phyloP scores from a whole-genome alignment of 2,329 filamentous ascomycete genomes.

The Aspergillus calidoustus region DNA sequence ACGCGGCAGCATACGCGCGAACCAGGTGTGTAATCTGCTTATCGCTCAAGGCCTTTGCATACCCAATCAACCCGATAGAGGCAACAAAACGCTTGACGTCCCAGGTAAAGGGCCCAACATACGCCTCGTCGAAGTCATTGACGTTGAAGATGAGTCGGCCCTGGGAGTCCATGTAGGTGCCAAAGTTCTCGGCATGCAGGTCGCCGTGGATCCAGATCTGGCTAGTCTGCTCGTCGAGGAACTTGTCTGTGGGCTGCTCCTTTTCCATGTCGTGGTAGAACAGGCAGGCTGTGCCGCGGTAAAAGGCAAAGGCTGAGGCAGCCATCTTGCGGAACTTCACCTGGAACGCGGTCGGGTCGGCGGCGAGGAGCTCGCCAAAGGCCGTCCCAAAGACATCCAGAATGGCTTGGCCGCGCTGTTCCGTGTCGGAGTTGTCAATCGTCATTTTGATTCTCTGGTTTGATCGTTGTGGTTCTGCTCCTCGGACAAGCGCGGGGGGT shows the following conservation, averaged over 20 bases:
- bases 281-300: constrained; percentile 24
- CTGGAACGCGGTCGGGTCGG: constrained; percentile 17
- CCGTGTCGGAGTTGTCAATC: not conserved
- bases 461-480: not conserved
- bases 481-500: no score
- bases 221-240: constrained; percentile 20
- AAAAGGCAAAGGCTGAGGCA: constrained; percentile 27
- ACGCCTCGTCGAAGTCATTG: constrained; percentile 29
- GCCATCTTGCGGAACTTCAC: constrained; percentile 28
- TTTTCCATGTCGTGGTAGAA: constrained; percentile 25
- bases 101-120: constrained; percentile 27
- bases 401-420: constrained; percentile 24
- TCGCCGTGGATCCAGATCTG: constrained; percentile 28
- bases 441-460: constrained; percentile 1
- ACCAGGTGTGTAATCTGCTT: constrained; percentile 25
- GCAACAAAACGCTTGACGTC: constrained; percentile 27
- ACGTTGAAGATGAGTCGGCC: constrained; percentile 28
- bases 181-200: constrained; percentile 28
- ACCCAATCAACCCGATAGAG: constrained; percentile 26
- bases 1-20: constrained; percentile 20
- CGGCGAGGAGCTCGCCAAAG: constrained; percentile 21
- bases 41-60: constrained; percentile 26
- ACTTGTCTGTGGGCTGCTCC: constrained; percentile 12
- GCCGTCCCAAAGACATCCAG: constrained; percentile 23
- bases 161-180: constrained; percentile 27